These are phyloP conservation scores for Micromonas pusilla DNA, from an alignment of 139 green algal species.

Conservation along the genomic window DNA sequence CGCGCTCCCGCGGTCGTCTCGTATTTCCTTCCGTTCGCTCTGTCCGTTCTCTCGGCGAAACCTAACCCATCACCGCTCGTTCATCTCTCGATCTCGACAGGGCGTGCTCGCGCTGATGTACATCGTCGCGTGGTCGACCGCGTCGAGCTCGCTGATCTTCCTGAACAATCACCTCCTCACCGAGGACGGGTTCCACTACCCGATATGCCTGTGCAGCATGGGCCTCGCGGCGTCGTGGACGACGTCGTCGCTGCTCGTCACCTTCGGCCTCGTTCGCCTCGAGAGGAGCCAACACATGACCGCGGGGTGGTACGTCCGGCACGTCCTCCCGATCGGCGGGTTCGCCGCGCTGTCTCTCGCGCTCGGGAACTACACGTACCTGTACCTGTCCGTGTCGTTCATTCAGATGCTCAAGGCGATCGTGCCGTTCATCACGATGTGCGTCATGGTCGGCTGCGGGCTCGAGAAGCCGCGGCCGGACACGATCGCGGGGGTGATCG, in stretches of 20 bases:
- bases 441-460: constrained; percentile 46
- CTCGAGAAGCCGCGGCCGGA: constrained; percentile 63
- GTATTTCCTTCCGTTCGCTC: too few relatives aligned
- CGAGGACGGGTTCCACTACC: constrained; percentile 64
- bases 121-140: background rate
- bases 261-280: background rate
- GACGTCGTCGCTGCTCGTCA: background rate
- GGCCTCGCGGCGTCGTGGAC: constrained; percentile 1
- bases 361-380: constrained; percentile 91
- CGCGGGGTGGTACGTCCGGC: constrained; percentile 38
- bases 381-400: constrained; percentile 93
- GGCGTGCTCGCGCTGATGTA: background rate
- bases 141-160: constrained; percentile 61
- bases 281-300: background rate
- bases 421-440: constrained; percentile 58
- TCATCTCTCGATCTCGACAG: too few relatives aligned
- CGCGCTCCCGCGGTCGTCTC: too few relatives aligned
- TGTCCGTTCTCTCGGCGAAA: too few relatives aligned
- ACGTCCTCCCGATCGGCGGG: background rate
- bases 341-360: constrained; percentile 82
- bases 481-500: constrained; percentile 70
- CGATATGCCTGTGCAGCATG: constrained; percentile 26
- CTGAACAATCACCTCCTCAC: constrained; percentile 91
- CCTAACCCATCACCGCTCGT: too few relatives aligned
- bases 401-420: constrained; percentile 97